Evolutionary conservation across 352 stramenopile genomes (phyloP), one percentile per base, ranked within the genome.

Genomic region (Phytophthora boehmeriae): DNA sequence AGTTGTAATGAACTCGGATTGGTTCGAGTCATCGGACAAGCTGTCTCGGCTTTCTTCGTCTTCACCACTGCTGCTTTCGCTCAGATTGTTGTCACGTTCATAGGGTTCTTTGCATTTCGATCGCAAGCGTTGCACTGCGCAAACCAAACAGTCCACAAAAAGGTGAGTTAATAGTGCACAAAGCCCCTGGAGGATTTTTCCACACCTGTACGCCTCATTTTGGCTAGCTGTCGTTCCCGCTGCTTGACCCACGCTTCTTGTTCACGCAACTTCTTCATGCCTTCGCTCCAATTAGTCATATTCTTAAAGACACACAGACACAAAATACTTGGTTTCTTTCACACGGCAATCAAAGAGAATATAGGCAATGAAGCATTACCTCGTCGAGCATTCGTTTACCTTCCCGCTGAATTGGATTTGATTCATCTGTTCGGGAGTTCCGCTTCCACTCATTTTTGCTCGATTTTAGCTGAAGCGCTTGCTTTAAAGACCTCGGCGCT

Each of bases 301-400:
- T 76, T 80, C 74, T 82, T 42, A 6, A 51, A 14, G 28, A 0
- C 19, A 59, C 11, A 22, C 22, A 52, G 57, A 25, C 10, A 32
- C 17, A 5, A 22, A 49, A 13, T 30, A 23, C 3, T 57, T 11
- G 38, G 28, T 19, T n/a, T n/a, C n/a, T n/a, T n/a, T n/a, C n/a
- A n/a, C n/a, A 42, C 42, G 28, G 8, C 32, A 1, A 25, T 9
- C 8, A 25, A 10, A 38, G 8, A 39, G 42, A n/a, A 52, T 19
- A 14, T n/a, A 36, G 19, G 16, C 4, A 17, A 49, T 27, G 36
- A 51, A 17, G 17, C 23, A 32, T 50, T 41, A 83, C 74, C 59
- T 88, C 67, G 48, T 91, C 77, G 38, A 89, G 83, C 69, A 89
- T 88, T 2, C 64, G 63, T 48, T 84, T 85, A 66, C 88, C 83